phyloP scores from a whole-genome alignment of 768 basidiomycete genomes.

The Collybia nuda region DNA sequence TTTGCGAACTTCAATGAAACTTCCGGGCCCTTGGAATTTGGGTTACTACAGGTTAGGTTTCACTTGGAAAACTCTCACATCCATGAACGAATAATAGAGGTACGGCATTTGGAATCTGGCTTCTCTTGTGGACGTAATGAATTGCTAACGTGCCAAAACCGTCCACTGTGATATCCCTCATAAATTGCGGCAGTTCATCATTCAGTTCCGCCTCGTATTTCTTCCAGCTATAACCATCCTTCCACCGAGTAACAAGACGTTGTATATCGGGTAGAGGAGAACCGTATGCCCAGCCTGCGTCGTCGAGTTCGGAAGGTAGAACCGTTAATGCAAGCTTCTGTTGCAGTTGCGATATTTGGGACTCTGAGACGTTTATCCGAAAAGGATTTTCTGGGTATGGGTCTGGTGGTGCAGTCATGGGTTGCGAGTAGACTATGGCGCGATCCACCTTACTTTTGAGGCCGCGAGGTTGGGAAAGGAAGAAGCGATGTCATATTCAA shows the following conservation, averaged over 20 bases:
- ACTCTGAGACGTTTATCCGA: constrained; percentile 45
- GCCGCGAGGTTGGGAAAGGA: too few species aligned
- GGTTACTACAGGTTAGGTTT: background rate
- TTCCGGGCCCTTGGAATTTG: constrained; percentile 52
- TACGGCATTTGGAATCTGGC: constrained; percentile 41
- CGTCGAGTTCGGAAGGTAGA: constrained; percentile 58
- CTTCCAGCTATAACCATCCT: constrained; percentile 54
- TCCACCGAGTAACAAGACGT: constrained; percentile 47
- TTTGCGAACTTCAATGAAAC: constrained; percentile 57
- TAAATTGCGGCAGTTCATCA: constrained; percentile 54
- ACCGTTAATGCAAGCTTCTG: constrained; percentile 45
- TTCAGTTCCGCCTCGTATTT: constrained; percentile 52
- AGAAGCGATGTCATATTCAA: too few species aligned
- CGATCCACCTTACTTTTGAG: too few species aligned
- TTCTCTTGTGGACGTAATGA: constrained; percentile 60
- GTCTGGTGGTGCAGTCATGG: too few species aligned
- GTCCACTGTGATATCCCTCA: constrained; percentile 46
- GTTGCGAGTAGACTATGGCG: too few species aligned
- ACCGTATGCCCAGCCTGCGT: constrained; percentile 48
- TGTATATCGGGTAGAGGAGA: constrained; percentile 46
- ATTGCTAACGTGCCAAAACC: constrained; percentile 42
- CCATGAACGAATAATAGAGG: constrained; percentile 48
- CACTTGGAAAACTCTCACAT: constrained; percentile 28
- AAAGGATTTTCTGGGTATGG: constrained; percentile 29
- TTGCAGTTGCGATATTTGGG: constrained; percentile 35